Base-by-base conservation (phyloP, 148 eudicot genomes). In the Chenopodium album region DNA sequence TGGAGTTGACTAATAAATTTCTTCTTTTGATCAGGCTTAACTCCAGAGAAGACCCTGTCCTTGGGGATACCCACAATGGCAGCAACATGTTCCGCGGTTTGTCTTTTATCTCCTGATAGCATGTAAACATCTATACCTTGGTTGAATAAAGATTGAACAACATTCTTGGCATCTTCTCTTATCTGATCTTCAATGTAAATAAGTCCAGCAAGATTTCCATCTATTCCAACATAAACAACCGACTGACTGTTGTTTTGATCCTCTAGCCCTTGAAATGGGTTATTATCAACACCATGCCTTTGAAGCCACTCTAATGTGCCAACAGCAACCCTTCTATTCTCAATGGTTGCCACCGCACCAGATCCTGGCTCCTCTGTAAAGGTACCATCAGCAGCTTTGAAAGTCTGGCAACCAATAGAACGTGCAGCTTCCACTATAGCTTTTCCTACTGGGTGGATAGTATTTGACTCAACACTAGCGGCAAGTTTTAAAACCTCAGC, bases 281-380 rank as follows among this genome's bases (percentile, higher is more conserved):
- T 85, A 31, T 81, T 80, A 59, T 74, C 75, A 50, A 92, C 92
- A 64, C 98, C 97, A 69, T 97, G 91, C 88, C 97, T 90, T 84
- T 81, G 85, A 80, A 97, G 90, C 99, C 99, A 97, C 29, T 97
- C 99, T 79, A 97, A 63, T 47, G 98, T 91, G 76, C 99, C 99
- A 73, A 97, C 95, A 76, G 97, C 86, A 34, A 94, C 92, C 81
- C 81, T 90, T 83, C 84, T 92, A 69, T 88, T 88, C 62, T 79
- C 93, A 80, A 92, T 74, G 76, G 88, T 89, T 67, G 93, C 99
- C 54, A 91, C 91, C 60, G 98, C 98, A 83, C 99, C 99, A 71
- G 92, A 97, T 71, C 99, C 99, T 46, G 99, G 99, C 89, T 97
- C 99, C 91, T 97, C 99, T 60, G 76, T 84, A 83, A 92, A 97